A percentile compares a stretch with the other conserved stretches of the same genome.
Evolutionary conservation across 1,284 basidiomycete genomes (phyloP).

Genomic region (Ganoderma resinaceum): DNA sequence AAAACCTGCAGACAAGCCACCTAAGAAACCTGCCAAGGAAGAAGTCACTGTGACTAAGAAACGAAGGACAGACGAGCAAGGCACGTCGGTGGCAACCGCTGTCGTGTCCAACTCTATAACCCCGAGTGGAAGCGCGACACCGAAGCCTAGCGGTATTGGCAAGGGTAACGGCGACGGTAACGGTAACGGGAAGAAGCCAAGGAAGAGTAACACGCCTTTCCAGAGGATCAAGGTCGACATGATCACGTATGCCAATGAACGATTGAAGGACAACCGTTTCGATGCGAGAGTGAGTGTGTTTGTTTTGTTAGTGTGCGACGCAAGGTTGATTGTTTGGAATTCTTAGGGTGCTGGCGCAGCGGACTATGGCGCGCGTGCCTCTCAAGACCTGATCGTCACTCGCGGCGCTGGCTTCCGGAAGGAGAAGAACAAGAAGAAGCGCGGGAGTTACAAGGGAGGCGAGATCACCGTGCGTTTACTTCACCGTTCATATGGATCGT

Average conservation of each 20-base stretch:
- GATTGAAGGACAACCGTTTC: conserved; percentile 85
- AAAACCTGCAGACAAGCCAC: conserved; percentile 18
- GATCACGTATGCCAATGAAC: conserved; percentile 60
- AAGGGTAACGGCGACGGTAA: conserved; percentile 26
- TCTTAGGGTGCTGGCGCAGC: conserved; percentile 64
- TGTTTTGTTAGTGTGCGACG: conserved; percentile 18
- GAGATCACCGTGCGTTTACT: conserved; percentile 80
- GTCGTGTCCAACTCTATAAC: conserved; percentile 23
- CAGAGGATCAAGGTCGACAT: conserved; percentile 81
- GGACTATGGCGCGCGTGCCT: conserved; percentile 91
- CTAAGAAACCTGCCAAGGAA: conserved; percentile 18
- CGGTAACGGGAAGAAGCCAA: conserved; percentile 40
- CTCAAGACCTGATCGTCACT: conserved; percentile 90
- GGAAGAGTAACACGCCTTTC: conserved; percentile 72
- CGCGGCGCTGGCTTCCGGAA: conserved; percentile 95
- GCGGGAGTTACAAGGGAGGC: conserved; percentile 90
- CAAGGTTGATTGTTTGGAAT: conserved; percentile 11
- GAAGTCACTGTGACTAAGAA: conserved; percentile 58
- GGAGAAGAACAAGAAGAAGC: conserved; percentile 99
- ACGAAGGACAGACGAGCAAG: conserved; percentile 58
- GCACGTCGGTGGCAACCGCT: conserved; percentile 57
- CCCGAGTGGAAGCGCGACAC: conserved; percentile 21
- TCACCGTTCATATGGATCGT: not conserved
- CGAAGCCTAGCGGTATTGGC: conserved; percentile 15
- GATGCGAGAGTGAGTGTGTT: conserved; percentile 69